These are phyloP conservation scores for Trichoderma aggressivum DNA, from an alignment of 2,329 filamentous ascomycete species.

Conservation along the genomic window DNA sequence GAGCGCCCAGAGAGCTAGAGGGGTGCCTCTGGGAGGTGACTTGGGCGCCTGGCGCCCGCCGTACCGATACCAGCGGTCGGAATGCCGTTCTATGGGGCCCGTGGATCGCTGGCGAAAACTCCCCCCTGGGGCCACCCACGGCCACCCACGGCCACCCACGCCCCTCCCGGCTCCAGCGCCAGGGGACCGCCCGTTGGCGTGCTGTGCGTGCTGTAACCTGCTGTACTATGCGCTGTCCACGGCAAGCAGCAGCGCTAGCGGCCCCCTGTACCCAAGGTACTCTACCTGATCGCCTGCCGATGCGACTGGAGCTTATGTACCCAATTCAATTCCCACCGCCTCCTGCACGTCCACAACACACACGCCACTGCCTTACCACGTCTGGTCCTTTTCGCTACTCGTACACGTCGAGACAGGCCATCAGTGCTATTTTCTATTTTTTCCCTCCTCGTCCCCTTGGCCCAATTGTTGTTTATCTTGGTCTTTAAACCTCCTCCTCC, in stretches of 20 bases:
- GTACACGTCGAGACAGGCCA: constrained; percentile 9
- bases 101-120: neutral
- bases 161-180: neutral
- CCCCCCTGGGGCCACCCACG: neutral
- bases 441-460: constrained; percentile 16
- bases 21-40: neutral
- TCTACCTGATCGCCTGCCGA: constrained; percentile 6
- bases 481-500: neutral
- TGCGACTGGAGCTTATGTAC: constrained; percentile 3
- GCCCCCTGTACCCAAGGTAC: neutral
- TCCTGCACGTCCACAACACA: constrained; percentile 15
- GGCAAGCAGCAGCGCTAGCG: constrained; percentile 13
- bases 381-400: constrained; percentile 18
- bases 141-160: neutral
- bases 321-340: constrained; percentile 16
- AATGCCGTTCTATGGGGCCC: neutral
- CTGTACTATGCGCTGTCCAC: constrained; percentile 13
- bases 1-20: neutral
- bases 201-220: constrained; percentile 15
- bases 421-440: constrained; percentile 13
- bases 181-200: constrained; percentile 7
- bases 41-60: neutral
- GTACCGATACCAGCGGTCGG: constrained; percentile 3
- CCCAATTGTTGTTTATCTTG: neutral
- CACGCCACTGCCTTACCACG: constrained; percentile 4